Evolutionary conservation across 2,329 filamentous ascomycete species (phyloP), one percentile per base, ranked within the genome.

Genomic region (Alternaria postmessia): DNA sequence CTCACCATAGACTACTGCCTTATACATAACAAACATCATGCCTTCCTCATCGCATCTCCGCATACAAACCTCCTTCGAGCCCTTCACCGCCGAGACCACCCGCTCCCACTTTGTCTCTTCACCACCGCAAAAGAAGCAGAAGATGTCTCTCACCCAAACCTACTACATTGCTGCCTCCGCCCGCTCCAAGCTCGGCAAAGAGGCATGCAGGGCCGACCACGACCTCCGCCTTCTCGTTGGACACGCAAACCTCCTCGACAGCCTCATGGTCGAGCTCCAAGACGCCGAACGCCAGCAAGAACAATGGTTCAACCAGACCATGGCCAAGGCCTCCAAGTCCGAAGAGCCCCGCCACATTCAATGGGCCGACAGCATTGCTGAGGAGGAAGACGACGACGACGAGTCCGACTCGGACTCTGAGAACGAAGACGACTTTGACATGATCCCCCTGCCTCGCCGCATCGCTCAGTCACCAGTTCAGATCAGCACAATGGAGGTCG

Each of bases 101-200:
- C 79, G 80, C 74, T 78, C 78, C 52, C 68, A 78, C 78, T 77
- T 79, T 71, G 63, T 80, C 74, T 68, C 76, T 11, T 71, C 78
- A 53, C 79, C 80, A 63, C 79, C 81, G 58, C 77, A 80, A 65
- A 83, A 83, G 79, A 83, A 91, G 83, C 91, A 93, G 82, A 94
- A 91, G 83, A 98, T 98, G 95, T 96, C 91, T 79, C 91, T 98
- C 84, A 96, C 94, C 28, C 93, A 97, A 83, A 98, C 94, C 64
- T 99, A 98, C 90, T 97, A 93, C 85, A 91, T 98, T 74, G 95
- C 95, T 79, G 94, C 97, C 86, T 94, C 94, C 82, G 95, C 95
- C 78, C 89, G 95, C 80, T 91, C 90, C 73, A 99, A 99, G 93
- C 93, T 99, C 77, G 93, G 93, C 68, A 88, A 87, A 67, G 94